Base-by-base conservation (phyloP, 352 stramenopile species). In the Blastocystis sp. region DNA sequence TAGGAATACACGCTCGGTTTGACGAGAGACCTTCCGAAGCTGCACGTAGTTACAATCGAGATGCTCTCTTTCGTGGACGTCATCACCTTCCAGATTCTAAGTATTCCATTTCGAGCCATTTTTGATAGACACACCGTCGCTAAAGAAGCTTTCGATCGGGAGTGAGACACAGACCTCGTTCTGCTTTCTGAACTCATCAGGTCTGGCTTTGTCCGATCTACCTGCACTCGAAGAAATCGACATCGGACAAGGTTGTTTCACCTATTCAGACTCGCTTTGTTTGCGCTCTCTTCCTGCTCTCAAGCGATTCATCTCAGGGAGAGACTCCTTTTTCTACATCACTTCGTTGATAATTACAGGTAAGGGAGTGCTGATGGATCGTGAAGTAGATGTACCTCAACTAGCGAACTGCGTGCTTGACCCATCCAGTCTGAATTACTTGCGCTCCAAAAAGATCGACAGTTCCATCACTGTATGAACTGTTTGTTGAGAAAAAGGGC, bases 401-500 rank as follows among this genome's bases (percentile, higher is more conserved):
- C 50, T 59, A 13, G 50, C 13, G 50, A 13, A 59, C 11, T 59
- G 50, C 20, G 3, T n/a, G 11, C 1, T 59, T 59, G 11, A 59
- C 20, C 50, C 50, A 1, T 59, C 50, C 11, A 59, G 50, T 59
- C 20, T 59, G 50, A 13, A 59, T 13, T n/a, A 59, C 20, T n/a
- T 59, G 50, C 20, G 11, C 13, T n/a, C 50, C 50, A 59, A 59
- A 59, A 13, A 59, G 50, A 59, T 59, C 3, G 50, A 59, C 2
- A 59, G 50, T 59, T 13, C 13, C 2, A 59, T 59, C 20, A n/a
- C 50, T n/a, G 20, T 59, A 13, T 59, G 50, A 59, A n/a, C n/a
- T 66, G 56, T 66, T 66, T 66, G 56, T 37, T 66, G 9, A 64
- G n/a, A 64, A 81, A 78, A 85, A 68, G 73, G 73, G 73, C 73